phyloP scores from a whole-genome alignment of 495 filamentous ascomycete genomes.

The Aspergillus panamensis region DNA sequence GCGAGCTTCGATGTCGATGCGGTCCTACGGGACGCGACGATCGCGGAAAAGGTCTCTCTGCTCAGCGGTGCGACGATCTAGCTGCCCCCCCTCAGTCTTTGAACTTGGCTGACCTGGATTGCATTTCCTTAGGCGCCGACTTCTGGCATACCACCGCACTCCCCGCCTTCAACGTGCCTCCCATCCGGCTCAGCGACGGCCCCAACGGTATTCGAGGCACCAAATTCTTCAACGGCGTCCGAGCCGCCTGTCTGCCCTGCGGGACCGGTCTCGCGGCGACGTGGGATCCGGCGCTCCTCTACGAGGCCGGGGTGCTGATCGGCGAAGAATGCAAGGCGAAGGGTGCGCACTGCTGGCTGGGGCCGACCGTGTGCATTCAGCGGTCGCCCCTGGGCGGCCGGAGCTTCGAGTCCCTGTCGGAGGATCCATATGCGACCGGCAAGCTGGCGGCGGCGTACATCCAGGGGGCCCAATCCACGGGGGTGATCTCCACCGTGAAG shows the following conservation, averaged over 20 bases:
- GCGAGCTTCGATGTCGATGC: too few relatives aligned
- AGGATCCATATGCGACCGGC: slow-evolving; percentile 63
- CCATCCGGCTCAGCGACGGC: neutral
- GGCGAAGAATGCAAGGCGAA: slow-evolving; percentile 57
- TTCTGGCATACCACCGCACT: neutral
- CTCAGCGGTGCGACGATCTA: neutral
- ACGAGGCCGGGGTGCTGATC: slow-evolving; percentile 49
- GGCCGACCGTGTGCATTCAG: slow-evolving; percentile 65
- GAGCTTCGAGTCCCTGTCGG: slow-evolving; percentile 64
- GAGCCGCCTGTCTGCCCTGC: slow-evolving; percentile 31
- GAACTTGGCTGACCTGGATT: too few relatives aligned
- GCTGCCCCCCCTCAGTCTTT: too few relatives aligned
- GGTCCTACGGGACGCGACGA: too few relatives aligned
- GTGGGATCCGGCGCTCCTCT: slow-evolving; percentile 52
- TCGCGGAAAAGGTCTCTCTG: neutral
- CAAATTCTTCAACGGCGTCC: slow-evolving; percentile 15
- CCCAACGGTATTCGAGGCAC: neutral
- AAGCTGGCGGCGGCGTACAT: slow-evolving; percentile 55
- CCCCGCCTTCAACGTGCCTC: neutral
- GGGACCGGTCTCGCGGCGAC: slow-evolving; percentile 48
- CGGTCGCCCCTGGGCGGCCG: slow-evolving; percentile 63
- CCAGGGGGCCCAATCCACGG: slow-evolving; percentile 56
- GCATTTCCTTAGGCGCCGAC: neutral
- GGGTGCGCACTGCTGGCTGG: slow-evolving; percentile 57
- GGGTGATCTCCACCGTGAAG: slow-evolving; percentile 60